phyloP scores from a whole-genome alignment of 768 basidiomycete species.

The Suillus sp. region DNA sequence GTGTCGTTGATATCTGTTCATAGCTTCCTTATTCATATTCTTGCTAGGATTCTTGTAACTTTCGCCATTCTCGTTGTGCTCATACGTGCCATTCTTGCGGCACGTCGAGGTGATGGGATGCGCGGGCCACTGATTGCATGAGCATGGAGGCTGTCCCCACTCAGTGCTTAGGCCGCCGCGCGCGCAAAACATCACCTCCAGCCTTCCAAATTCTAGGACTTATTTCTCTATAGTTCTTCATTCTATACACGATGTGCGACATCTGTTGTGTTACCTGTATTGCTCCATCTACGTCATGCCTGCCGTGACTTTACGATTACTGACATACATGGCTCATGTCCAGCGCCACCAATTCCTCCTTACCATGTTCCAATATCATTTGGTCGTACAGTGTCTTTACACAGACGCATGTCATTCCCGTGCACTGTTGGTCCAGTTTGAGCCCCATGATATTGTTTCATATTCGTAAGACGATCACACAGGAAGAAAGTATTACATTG shows the following conservation, averaged over 20 bases:
- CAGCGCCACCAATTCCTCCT: not conserved
- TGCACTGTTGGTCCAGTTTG: not conserved
- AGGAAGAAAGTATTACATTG: not conserved
- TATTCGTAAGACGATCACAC: not conserved
- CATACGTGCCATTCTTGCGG: conserved; percentile 57
- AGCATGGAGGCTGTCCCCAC: not conserved
- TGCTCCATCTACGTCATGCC: conserved; percentile 2
- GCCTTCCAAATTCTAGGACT: no score
- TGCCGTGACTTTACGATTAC: not conserved
- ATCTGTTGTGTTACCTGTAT: not conserved
- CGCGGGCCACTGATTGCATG: conserved; percentile 53
- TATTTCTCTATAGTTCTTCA: not conserved
- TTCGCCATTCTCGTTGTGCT: conserved; percentile 60
- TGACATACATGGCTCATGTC: not conserved
- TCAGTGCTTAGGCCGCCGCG: not conserved
- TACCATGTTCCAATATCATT: not conserved
- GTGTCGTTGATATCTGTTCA: conserved; percentile 22
- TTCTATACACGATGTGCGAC: not conserved
- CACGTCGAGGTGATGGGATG: conserved; percentile 68
- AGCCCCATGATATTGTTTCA: not conserved
- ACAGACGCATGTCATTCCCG: not conserved
- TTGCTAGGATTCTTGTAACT: conserved; percentile 62
- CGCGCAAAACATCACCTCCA: not conserved
- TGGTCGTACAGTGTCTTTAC: not conserved
- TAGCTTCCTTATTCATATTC: not conserved